Percentiles rank a stretch among this genome's conserved stretches.
phyloP scores from a whole-genome alignment of 2,329 filamentous ascomycete genomes.

The Alternaria gaisen region DNA sequence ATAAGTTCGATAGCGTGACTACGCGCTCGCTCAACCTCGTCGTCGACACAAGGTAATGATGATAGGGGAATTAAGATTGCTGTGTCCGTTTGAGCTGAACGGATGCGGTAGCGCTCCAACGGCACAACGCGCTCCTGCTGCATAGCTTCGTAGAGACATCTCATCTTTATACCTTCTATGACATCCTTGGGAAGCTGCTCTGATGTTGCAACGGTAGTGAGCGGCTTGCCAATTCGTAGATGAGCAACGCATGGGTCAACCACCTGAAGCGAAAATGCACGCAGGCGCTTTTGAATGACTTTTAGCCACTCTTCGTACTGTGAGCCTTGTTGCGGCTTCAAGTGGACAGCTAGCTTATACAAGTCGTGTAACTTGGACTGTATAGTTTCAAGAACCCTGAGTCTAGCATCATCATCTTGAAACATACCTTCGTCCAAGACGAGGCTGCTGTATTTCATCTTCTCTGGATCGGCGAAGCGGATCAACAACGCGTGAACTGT shows the following conservation, averaged over 20 bases:
- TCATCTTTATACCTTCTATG: constrained; percentile 14
- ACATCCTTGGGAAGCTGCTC: constrained; percentile 12
- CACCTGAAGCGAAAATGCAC: constrained; percentile 12
- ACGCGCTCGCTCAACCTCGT: constrained; percentile 8
- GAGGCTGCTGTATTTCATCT: constrained; percentile 27
- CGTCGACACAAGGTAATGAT: not conserved
- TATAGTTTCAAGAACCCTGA: constrained; percentile 18
- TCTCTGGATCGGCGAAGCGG: constrained; percentile 23
- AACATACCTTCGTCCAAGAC: not conserved
- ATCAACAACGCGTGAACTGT: constrained; percentile 21
- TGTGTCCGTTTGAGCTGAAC: not conserved
- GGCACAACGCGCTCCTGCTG: constrained; percentile 26
- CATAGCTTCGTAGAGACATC: constrained; percentile 25
- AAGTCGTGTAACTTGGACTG: constrained; percentile 18
- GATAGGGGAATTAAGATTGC: not conserved
- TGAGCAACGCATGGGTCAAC: constrained; percentile 17
- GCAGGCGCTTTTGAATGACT: constrained; percentile 13
- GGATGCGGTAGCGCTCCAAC: constrained; percentile 20
- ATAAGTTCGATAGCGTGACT: constrained; percentile 10
- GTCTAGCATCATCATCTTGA: not conserved
- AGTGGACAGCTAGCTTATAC: constrained; percentile 6
- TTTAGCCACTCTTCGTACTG: constrained; percentile 18
- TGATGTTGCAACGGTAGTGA: constrained; percentile 12
- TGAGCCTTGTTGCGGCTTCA: constrained; percentile 18
- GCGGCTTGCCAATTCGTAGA: constrained; percentile 6